Base-by-base conservation (phyloP, 2,329 filamentous ascomycete species). In the Nemania sp. region DNA sequence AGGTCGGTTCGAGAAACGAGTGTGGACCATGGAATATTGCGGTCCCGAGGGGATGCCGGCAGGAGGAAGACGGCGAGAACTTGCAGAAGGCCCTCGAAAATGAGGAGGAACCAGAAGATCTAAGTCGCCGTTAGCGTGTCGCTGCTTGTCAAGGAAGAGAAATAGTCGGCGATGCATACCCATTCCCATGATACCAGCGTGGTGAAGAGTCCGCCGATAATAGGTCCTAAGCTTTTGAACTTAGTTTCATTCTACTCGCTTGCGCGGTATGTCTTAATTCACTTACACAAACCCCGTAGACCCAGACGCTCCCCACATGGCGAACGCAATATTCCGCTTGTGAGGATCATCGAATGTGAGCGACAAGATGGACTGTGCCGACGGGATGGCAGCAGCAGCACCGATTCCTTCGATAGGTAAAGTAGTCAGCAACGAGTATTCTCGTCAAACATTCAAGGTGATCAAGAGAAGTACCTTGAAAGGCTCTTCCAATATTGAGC, bases 231-330 rank as follows among this genome's bases (percentile, higher is more conserved):
- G 15, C 53, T 56, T 13, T 18, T 10, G 4, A 4, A 29, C 13
- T 55, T 20, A 55, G 45, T 29, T n/a, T n/a, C n/a, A n/a, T n/a
- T n/a, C 25, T 29, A 29, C 25, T 29, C 25, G 25, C 3, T 29
- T 29, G 25, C 25, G 25, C 25, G 25, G 25, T 42, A 18, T 42
- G 4, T 9, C n/a, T 3, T n/a, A 3, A 17, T 18, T 18, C 15
- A 50, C 54, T 17, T 56, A 56, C 54, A 56, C 54, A n/a, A 56
- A 56, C 15, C 54, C 54, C 10, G 17, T 56, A 2, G 54, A 56
- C 1, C 54, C 54, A 34, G n/a, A 39, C 17, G 51, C 45, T 18
- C 54, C 54, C 54, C 54, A 56, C 13, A 18, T 37, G 10, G 54
- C 54, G 34, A 56, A 56, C 13, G 54, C 54, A 13, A 13, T 56